Evolutionary conservation across 352 stramenopile species (phyloP).

Genomic region (Blastocystis hominis): DNA sequence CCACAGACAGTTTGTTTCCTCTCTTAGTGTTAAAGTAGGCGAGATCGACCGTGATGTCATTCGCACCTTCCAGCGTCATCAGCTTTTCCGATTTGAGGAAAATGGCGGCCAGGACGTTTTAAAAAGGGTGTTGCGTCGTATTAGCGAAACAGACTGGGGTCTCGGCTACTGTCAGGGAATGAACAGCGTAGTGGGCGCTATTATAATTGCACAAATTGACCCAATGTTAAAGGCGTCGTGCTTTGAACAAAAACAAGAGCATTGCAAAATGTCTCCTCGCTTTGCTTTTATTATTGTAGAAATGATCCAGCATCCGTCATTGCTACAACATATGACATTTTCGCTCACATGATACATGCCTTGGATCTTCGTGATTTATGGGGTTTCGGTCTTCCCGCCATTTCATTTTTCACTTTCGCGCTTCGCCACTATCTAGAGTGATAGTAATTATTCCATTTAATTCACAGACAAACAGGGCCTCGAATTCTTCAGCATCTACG

Average conservation of each 20-base stretch:
- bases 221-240: background rate
- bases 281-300: background rate
- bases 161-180: conserved; percentile 53
- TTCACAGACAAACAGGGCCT: background rate
- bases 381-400: conserved; percentile 23
- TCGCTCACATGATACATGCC: background rate
- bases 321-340: background rate
- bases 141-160: conserved; percentile 28
- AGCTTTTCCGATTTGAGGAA: background rate
- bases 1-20: background rate
- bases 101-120: background rate
- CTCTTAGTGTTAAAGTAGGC: background rate
- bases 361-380: background rate
- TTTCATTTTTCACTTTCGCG: background rate
- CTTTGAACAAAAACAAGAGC: background rate
- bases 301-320: background rate
- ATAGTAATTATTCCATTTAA: background rate
- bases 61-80: conserved; percentile 31
- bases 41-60: conserved; percentile 27
- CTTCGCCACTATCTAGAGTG: conserved; percentile 14
- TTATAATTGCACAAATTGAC: conserved; percentile 2
- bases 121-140: background rate
- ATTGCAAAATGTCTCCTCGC: background rate
- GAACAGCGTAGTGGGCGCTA: conserved; percentile 16
- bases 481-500: background rate